Evolutionary conservation across 805 yeast genomes (phyloP), one percentile per base, ranked within the genome.

Genomic region (Kregervanrija fluxuum): DNA sequence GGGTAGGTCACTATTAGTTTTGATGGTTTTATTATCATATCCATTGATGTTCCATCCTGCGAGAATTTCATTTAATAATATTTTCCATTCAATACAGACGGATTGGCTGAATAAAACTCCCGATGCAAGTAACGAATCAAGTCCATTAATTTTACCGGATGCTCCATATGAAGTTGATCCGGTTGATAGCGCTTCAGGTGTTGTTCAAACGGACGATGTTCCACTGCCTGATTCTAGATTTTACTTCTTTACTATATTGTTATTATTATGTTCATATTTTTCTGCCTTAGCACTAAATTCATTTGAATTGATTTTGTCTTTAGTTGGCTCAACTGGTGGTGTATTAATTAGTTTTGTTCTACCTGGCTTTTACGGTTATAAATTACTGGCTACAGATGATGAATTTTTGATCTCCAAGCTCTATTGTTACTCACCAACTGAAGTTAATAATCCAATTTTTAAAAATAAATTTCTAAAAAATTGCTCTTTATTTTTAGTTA

Each of bases 31-130:
- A n/a, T 66, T 85, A 35, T 80, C 89, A 4, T 85, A 72, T 63
- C 95, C 95, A 12, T 69, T 85, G 46, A 79, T 85, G 71, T 83
- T 87, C 55, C 88, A 85, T 60, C 95, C 95, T 15, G 79, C 88
- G 49, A 69, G 95, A 48, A 76, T 85, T 13, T 80, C 90, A 3
- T 64, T 78, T 30, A 82, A 85, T 60, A 87, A 85, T 56, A 77
- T 85, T 41, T 53, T 69, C 22, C 51, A 46, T 44, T 41, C 52
- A 8, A 12, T 51, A 12, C 46, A 44, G 33, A 35, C 30, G 3
- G 40, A 45, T 13, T 30, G 37, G 13, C 15, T 32, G 33, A 22
- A 31, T 2, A 16, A 37, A 28, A 13, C 33, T 3, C 28, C 34
- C 13, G 40, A 40, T 11, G 11, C 22, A 9, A 37, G 17, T 11